Conservation (phyloP, 2,329 filamentous ascomycete genomes). For the Xylariales sp. region DNA sequence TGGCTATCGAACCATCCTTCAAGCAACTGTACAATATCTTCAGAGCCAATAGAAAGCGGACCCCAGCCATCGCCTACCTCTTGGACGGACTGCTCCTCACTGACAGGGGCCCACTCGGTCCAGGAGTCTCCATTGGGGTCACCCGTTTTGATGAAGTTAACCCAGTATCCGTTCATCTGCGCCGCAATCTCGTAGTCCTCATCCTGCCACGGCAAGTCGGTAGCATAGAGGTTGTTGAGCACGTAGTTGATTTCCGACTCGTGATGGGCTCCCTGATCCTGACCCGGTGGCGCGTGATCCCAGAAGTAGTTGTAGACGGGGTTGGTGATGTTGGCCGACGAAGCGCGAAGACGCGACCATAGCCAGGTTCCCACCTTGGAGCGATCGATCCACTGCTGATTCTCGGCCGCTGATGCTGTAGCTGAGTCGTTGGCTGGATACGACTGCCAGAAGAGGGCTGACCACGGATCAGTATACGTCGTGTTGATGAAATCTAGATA, state of each 20-base stretch:
- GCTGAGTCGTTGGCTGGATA: neutral
- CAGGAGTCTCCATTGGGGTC: slow-evolving; percentile 10
- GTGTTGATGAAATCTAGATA: neutral
- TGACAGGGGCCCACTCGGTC: no score
- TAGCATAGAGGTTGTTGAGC: slow-evolving; percentile 22
- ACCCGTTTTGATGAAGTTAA: slow-evolving; percentile 8
- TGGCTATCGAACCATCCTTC: no score
- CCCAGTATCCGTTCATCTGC: slow-evolving; percentile 14
- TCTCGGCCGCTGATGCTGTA: slow-evolving; percentile 12
- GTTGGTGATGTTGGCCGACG: slow-evolving; percentile 11
- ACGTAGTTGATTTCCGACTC: slow-evolving; percentile 25
- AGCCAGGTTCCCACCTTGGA: slow-evolving; percentile 19
- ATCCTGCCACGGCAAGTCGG: slow-evolving; percentile 17
- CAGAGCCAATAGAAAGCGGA: no score
- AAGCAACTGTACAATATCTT: no score
- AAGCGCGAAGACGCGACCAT: slow-evolving; percentile 10
- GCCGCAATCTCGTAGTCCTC: slow-evolving; percentile 20
- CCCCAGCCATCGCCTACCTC: no score
- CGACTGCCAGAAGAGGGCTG: neutral
- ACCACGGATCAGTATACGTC: neutral
- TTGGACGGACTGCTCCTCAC: no score
- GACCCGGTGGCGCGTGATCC: slow-evolving; percentile 20
- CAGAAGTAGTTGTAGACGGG: slow-evolving; percentile 25
- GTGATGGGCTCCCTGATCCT: slow-evolving; percentile 20
- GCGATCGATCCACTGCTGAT: slow-evolving; percentile 18